Evolutionary conservation across 1,284 basidiomycete genomes (phyloP).

Genomic region (Cutaneotrichosporon mucoides): DNA sequence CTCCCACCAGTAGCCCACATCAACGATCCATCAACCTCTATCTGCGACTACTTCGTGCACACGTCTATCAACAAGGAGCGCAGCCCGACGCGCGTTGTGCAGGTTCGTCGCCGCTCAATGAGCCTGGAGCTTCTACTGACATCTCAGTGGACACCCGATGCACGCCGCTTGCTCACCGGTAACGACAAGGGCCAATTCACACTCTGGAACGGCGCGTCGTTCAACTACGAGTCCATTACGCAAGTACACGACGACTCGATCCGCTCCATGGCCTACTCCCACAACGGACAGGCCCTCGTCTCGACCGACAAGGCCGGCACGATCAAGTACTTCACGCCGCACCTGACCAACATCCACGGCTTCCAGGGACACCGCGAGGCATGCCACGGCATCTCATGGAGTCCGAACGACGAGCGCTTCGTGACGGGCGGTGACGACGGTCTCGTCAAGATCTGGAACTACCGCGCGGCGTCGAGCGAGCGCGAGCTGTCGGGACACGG

Average conservation of each 20-base stretch:
- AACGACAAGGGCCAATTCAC: conserved; percentile 98
- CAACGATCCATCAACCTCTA: conserved; percentile 79
- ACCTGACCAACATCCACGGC: conserved; percentile 96
- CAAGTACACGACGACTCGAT: conserved; percentile 96
- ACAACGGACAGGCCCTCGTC: conserved; percentile 84
- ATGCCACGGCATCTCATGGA: conserved; percentile 84
- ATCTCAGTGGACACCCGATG: conserved; percentile 90
- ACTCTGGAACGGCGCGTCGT: conserved; percentile 96
- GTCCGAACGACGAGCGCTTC: conserved; percentile 85
- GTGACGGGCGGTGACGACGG: conserved; percentile 94
- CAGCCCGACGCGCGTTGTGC: conserved; percentile 92
- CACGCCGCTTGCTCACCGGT: conserved; percentile 84
- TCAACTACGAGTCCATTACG: conserved; percentile 98
- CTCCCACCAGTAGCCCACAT: conserved; percentile 87
- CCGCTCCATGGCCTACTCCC: conserved; percentile 81
- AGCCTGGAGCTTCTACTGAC: conserved; percentile 1
- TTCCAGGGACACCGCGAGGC: conserved; percentile 87
- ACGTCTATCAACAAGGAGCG: conserved; percentile 98
- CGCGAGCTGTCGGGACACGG: conserved; percentile 82
- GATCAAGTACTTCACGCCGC: conserved; percentile 98
- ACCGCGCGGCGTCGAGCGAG: conserved; percentile 85
- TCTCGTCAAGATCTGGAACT: conserved; percentile 90
- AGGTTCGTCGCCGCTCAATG: no score
- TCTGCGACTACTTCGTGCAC: conserved; percentile 94
- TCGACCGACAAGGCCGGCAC: conserved; percentile 89